Evolutionary conservation across 129 eudicot genomes (phyloP), one percentile per base, ranked within the genome.

Genomic region (Flaveria sonorensis): DNA sequence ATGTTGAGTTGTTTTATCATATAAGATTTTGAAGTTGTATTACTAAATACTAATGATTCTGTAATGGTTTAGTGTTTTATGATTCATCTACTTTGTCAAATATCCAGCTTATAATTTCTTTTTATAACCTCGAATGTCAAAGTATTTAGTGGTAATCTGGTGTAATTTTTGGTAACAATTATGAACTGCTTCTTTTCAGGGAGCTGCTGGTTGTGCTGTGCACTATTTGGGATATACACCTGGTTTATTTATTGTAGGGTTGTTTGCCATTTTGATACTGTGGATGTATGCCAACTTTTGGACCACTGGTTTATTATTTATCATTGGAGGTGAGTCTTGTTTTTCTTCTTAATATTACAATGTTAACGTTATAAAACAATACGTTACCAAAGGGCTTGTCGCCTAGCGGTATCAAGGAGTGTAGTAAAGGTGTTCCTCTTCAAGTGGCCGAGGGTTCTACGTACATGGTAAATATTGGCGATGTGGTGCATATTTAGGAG

Each of bases 241-340:
- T 73, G 99, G 99, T 47, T 80, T 95, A 71, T 89, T 88, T 70
- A 89, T 95, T 11, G 94, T 95, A 42, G 99, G 97, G 18, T 81
- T 92, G 36, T 88, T 87, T 77, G 89, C 96, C 59, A 92, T 95
- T 83, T 45, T 95, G 70, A 70, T 95, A 78, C 75, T 95, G 45
- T 90, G 99, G 94, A 86, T 88, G 95, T 95, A 89, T 84, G 97
- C 96, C 36, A 92, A 95, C 86, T 89, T 91, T 86, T 95, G 96
- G 96, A 92, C 90, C 62, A 85, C 88, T 51, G 99, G 99, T n/a
- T 63, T 87, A 65, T 86, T 95, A 78, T 89, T 95, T 77, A 77
- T 95, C 51, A 81, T 92, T 67, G 99, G 97, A 83, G 99, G 97
- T 95, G 82, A n/a, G 85, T 63, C 68, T 36, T 64, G 24, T 39